Base-by-base conservation (phyloP, 495 filamentous ascomycete species). In the Mytilinidion resinicola region DNA sequence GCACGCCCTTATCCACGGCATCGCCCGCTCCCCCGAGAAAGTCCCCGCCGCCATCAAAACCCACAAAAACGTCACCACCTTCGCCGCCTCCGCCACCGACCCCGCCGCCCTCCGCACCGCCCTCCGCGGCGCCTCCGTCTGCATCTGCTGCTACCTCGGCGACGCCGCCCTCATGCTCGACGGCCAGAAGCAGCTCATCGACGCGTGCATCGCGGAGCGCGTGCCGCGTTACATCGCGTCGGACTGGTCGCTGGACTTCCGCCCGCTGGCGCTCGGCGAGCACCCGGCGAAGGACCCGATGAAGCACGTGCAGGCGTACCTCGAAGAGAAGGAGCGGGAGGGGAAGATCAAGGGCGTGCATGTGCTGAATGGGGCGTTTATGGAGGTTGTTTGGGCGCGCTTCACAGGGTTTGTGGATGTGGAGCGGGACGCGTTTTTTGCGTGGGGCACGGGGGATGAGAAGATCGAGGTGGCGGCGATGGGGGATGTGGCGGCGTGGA, bases 221-320 rank as follows among this genome's bases (percentile, higher is more conserved):
- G 73, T 78, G 5, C 63, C 72, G 1, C 64, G 75, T 0, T 78
- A 76, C 50, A 64, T 80, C 5, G 74, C 76, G 8, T 71, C 70
- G 55, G 77, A 80, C 61, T 80, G 63, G 57, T 54, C 63, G 0
- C 30, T 80, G 11, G 74, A 78, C 56, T 78, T 69, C 54, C 68
- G 67, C 21, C 70, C 68, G 55, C 61, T 80, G 0, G 39, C 70
- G 56, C 63, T 69, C 0, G 74, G 76, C 9, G 53, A 75, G 38
- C 59, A 72, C 3, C 69, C 69, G 36, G 51, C 69, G 14, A 78
- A 80, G 65, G 75, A 80, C 44, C 64, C 75, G 0, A 75, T 74
- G 71, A 77, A 70, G 25, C 63, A 73, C 37, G 65, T 78, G 34
- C 68, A 72, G 51, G 72, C 61, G 0, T 75, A 79, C 54, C 65